Evolutionary conservation across 352 stramenopile species (phyloP), one percentile per base, ranked within the genome.

Genomic region (Globisporangium heterothallicum): DNA sequence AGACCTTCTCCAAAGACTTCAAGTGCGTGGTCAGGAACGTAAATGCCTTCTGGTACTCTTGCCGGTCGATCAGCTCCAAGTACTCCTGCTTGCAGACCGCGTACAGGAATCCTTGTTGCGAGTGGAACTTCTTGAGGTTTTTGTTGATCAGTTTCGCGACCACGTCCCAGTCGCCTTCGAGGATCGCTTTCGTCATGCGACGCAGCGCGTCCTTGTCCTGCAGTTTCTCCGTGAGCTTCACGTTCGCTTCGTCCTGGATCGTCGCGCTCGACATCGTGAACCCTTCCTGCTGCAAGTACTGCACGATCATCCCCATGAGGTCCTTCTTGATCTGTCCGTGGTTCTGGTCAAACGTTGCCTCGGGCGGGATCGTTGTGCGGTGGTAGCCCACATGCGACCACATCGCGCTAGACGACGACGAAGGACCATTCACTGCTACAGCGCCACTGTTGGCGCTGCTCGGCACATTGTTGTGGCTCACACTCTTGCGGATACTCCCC

Each of bases 41-140:
- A 57, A 94, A 95, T 12, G 83, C 85, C 30, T 93, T 93, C 59
- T 95, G 83, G 56, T 90, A 92, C 66, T 94, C 85, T 49, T 93
- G 83, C 9, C 85, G 74, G 53, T 93, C 81, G 51, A 94, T 92
- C 22, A 95, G 80, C 53, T 94, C 83, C 1, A 95, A 63, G 53
- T 94, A 94, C 58, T 95, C 83, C 54, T 95, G 84, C 55, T 92
- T 92, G 64, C 79, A 93, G 3, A 95, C 76, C 13, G 81, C 83
- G 59, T 95, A 95, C 21, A 94, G 71, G 51, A 95, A 95, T 6
- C 81, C 81, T 42, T 94, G 81, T 49, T 94, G 84, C 35, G 79
- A 74, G 51, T 89, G 75, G 56, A 90, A 88, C 51, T 81, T 83
- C 55, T 87, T 88, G 10, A 91, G 61, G 56, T 92, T 70, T 52